Base-by-base conservation (phyloP, 2,329 filamentous ascomycete genomes). In the Xylariomycetidae sp. region DNA sequence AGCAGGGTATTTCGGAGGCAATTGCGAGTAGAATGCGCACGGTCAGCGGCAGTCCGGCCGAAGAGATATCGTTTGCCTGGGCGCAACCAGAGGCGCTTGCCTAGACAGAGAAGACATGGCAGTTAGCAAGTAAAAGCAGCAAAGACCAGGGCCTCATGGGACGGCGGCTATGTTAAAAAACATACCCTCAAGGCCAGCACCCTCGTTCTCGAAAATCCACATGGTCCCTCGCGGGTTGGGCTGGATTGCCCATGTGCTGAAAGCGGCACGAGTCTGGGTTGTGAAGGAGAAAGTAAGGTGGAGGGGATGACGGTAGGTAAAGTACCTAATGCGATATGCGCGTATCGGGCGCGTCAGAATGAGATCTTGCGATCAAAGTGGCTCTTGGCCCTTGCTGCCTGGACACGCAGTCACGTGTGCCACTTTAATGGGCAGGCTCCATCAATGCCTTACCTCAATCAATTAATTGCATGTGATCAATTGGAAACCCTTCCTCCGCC, bases 51-150 rank as follows among this genome's bases (percentile, higher is more conserved):
- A 23, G 85, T 88, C 43, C 90, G 79, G 35, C 90, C 90, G 55
- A 95, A 85, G 14, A 95, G 72, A 57, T 92, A 90, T 48, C 76
- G 78, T 56, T 87, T 86, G 31, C 88, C 89, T 2, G 89, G 89
- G 37, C 82, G 79, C 40, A 95, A 70, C 89, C 89, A 95, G 46
- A 89, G 68, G 50, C 76, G 78, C 59, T 78, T 85, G 40, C 75
- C 79, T 84, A 44, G 15, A 28, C 18, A 30, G 16, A 22, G 35
- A 47, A 41, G 47, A 17, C 6, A 25, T 14, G 25, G 24, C 32
- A 19, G 37, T 43, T 35, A 46, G 42, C 28, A 33, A 6, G 24
- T 6, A n/a, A n/a, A n/a, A n/a, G n/a, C n/a, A n/a, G n/a, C n/a
- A n/a, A n/a, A n/a, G n/a, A n/a, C n/a, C n/a, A n/a, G n/a, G n/a